Evolutionary conservation across 1,139 yeast genomes (phyloP).

Genomic region (Candida sp.): DNA sequence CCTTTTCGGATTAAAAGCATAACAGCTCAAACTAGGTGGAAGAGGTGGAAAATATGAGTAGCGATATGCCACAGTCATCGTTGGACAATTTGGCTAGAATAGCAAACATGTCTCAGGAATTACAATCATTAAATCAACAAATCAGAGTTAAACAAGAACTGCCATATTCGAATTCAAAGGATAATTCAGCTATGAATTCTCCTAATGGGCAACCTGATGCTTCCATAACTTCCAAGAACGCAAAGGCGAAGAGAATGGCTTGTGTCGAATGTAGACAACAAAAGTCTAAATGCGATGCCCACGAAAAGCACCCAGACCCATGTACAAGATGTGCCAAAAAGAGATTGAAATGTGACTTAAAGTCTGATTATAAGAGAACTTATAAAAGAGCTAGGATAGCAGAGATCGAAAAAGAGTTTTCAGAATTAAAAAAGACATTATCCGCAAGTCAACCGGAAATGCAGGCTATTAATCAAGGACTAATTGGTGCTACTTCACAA

Average conservation of each 20-base stretch:
- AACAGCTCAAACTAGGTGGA: too few species aligned
- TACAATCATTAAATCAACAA: constrained; percentile 28
- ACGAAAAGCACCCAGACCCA: constrained; percentile 71
- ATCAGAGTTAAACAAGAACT: constrained; percentile 11
- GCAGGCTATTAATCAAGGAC: not conserved
- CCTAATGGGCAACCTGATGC: not conserved
- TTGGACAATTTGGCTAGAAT: constrained; percentile 43
- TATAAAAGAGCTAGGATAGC: constrained; percentile 84
- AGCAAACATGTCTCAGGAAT: constrained; percentile 44
- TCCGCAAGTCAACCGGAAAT: constrained; percentile 41
- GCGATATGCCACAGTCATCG: constrained; percentile 17
- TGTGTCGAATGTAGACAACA: constrained; percentile 97
- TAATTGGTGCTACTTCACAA: not conserved
- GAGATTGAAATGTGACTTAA: constrained; percentile 65
- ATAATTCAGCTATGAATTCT: not conserved
- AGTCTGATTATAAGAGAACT: constrained; percentile 82
- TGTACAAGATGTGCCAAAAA: constrained; percentile 80
- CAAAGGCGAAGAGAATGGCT: constrained; percentile 62
- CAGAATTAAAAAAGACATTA: constrained; percentile 59
- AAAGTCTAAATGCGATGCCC: constrained; percentile 86
- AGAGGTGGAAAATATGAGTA: constrained; percentile 8
- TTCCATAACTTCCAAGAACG: constrained; percentile 13
- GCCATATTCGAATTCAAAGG: constrained; percentile 4
- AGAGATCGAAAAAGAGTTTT: constrained; percentile 77
- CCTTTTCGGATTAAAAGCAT: too few species aligned